These are phyloP conservation scores for Phytophthora constricta DNA, from an alignment of 352 stramenopile species.

Conservation along the genomic window DNA sequence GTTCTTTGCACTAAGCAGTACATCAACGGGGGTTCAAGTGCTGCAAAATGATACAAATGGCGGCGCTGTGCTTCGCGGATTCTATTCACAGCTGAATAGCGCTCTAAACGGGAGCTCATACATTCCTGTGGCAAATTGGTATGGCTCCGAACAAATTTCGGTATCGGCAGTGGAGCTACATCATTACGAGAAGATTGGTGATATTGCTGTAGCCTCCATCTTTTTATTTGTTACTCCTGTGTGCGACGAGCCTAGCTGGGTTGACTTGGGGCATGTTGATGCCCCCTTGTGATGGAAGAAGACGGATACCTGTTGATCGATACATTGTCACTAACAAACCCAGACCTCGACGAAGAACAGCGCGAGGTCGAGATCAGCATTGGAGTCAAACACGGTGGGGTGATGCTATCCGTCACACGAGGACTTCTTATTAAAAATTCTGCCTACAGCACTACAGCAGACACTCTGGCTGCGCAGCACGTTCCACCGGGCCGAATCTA, in stretches of 20 bases:
- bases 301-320: conserved; percentile 50
- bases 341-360: conserved; percentile 39
- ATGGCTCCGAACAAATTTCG: conserved; percentile 55
- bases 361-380: conserved; percentile 47
- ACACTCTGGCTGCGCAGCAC: conserved; percentile 22
- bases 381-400: conserved; percentile 43
- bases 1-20: conserved; percentile 27
- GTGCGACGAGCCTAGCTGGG: conserved; percentile 64
- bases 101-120: conserved; percentile 62
- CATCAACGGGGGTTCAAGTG: conserved; percentile 35
- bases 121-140: conserved; percentile 59
- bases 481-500: conserved; percentile 10
- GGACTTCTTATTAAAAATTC: conserved; percentile 41
- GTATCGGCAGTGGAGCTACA: conserved; percentile 39
- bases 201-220: conserved; percentile 21
- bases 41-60: conserved; percentile 31
- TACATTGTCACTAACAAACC: conserved; percentile 36
- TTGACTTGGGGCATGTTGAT: background rate
- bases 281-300: conserved; percentile 47
- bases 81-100: conserved; percentile 56
- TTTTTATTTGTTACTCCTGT: conserved; percentile 54
- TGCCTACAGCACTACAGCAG: conserved; percentile 25
- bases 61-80: conserved; percentile 46
- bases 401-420: conserved; percentile 57
- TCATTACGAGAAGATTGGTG: conserved; percentile 5